These are phyloP conservation scores for Monilinia fructigena DNA, from an alignment of 2,329 filamentous ascomycete genomes.

Conservation along the genomic window DNA sequence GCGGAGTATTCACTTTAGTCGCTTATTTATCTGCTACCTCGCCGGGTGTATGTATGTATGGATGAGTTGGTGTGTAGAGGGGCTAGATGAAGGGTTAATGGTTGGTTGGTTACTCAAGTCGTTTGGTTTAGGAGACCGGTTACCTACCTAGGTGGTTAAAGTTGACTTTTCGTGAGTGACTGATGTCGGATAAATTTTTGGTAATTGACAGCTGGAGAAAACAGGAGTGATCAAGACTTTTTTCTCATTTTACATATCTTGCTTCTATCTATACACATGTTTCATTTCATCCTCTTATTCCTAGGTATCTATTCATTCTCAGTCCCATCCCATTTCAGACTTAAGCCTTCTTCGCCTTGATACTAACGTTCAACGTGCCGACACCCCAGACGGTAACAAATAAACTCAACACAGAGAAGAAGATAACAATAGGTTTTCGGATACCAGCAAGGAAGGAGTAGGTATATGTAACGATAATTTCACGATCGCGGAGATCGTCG, in stretches of 20 bases:
- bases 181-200: background rate
- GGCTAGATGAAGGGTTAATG: no score
- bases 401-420: constrained; percentile 68
- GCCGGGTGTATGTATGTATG: no score
- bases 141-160: no score
- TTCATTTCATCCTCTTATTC: background rate
- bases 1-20: no score
- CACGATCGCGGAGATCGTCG: constrained; percentile 82
- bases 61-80: no score
- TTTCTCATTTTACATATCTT: constrained; percentile 17
- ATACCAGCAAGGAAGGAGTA: constrained; percentile 72
- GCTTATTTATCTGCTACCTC: no score
- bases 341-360: constrained; percentile 32
- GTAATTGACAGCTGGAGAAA: background rate
- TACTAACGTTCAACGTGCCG: constrained; percentile 46
- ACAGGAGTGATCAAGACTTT: background rate
- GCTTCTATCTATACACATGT: constrained; percentile 17
- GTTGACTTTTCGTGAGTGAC: no score
- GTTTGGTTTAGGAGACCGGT: no score
- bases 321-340: background rate
- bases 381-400: constrained; percentile 74
- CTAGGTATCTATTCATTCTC: background rate
- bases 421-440: constrained; percentile 83
- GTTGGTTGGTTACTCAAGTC: no score
- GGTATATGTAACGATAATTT: constrained; percentile 85